Evolutionary conservation across 331 rosid species (phyloP).

Genomic region (Quercus tomentella): DNA sequence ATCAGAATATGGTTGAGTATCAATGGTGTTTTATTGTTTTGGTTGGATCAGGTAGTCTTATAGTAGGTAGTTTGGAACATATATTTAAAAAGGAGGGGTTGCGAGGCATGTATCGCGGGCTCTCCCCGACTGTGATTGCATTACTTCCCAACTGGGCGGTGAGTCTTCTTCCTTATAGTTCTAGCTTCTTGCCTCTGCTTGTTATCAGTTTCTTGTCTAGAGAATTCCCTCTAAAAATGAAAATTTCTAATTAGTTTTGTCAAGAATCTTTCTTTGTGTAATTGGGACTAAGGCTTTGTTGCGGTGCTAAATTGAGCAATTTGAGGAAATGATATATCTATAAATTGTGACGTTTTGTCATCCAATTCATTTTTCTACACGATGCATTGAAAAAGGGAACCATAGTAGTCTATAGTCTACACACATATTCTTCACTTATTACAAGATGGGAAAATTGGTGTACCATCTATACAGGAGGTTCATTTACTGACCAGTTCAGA

Average conservation of each 20-base stretch:
- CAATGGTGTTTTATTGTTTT: neutral
- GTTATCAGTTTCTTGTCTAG: too few species aligned
- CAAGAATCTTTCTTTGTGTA: too few species aligned
- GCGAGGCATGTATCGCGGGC: slow-evolving; percentile 89
- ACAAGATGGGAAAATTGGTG: neutral
- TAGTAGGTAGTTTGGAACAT: slow-evolving; percentile 69
- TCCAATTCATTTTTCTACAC: neutral
- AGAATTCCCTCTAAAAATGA: too few species aligned
- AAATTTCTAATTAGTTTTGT: too few species aligned
- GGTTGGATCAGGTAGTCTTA: slow-evolving; percentile 51
- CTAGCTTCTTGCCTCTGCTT: too few species aligned
- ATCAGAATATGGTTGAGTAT: too few species aligned
- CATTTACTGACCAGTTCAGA: neutral
- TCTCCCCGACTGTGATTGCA: slow-evolving; percentile 74
- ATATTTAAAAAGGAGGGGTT: slow-evolving; percentile 69
- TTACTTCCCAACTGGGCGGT: slow-evolving; percentile 93
- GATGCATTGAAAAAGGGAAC: neutral
- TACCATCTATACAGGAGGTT: neutral
- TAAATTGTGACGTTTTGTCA: neutral
- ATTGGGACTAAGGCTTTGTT: too few species aligned
- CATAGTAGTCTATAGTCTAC: neutral
- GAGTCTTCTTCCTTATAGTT: slow-evolving; percentile 25
- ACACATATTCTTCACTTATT: neutral
- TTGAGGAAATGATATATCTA: neutral
- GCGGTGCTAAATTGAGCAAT: neutral